Evolutionary conservation across 768 basidiomycete genomes (phyloP).

Genomic region (Mycena chlorophos): DNA sequence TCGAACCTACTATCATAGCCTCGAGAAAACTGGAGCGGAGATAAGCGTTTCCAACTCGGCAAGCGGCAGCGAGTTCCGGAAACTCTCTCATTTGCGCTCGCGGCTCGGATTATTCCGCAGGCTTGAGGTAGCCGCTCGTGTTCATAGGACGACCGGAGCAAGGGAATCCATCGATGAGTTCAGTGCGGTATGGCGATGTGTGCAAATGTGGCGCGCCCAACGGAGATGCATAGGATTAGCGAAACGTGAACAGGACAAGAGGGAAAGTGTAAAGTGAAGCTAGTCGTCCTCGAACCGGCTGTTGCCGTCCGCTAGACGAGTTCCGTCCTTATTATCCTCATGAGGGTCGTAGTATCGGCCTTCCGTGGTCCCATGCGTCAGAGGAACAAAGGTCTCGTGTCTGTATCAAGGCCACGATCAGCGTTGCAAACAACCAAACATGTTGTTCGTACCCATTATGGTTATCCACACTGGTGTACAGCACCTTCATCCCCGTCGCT

Average conservation of each 20-base stretch:
- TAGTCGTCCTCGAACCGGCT: neutral
- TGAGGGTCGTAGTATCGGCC: neutral
- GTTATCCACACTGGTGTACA: neutral
- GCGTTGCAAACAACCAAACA: neutral
- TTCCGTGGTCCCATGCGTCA: neutral
- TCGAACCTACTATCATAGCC: neutral
- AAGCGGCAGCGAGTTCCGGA: too few species aligned
- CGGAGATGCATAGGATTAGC: neutral
- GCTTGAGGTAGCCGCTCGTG: neutral
- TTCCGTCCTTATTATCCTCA: neutral
- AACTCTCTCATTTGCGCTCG: neutral
- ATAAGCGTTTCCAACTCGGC: too few species aligned
- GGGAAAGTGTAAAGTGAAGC: neutral
- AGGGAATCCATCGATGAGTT: too few species aligned
- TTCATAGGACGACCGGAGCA: too few species aligned
- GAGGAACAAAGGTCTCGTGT: conserved; percentile 1
- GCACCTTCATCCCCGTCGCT: neutral
- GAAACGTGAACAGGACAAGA: too few species aligned
- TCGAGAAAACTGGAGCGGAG: neutral
- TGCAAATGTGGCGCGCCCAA: too few species aligned
- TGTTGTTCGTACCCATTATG: neutral
- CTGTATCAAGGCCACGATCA: neutral
- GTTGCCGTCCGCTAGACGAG: neutral
- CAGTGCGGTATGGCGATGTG: too few species aligned
- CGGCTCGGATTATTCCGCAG: neutral